A percentile compares a stretch with the other conserved stretches of the same genome.
Conservation (phyloP, 352 stramenopile species). For the Phytophthora nicotianae region DNA sequence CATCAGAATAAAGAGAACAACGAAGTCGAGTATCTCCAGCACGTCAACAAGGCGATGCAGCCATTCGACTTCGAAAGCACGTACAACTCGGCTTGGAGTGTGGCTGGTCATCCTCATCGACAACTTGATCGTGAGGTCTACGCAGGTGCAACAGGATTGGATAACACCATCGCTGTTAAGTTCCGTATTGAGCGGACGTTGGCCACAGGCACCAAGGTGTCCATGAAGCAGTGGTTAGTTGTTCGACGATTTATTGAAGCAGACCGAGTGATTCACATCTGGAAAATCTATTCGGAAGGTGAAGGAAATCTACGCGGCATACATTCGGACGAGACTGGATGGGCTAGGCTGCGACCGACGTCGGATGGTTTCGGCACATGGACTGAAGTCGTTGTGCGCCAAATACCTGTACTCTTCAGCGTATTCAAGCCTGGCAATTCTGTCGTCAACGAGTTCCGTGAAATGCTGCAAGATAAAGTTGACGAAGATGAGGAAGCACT, state of each 20-base stretch:
- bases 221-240: constrained; percentile 5
- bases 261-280: neutral
- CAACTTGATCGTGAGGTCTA: constrained; percentile 13
- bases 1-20: neutral
- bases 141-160: neutral
- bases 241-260: constrained; percentile 6
- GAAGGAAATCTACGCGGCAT: constrained; percentile 9
- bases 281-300: constrained; percentile 12
- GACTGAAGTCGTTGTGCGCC: neutral
- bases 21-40: constrained; percentile 13
- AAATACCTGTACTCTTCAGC: constrained; percentile 1
- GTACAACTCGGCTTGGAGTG: constrained; percentile 1
- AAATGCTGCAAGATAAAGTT: constrained; percentile 6
- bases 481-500: neutral
- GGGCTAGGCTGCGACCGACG: constrained; percentile 2
- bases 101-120: constrained; percentile 4
- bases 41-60: constrained; percentile 1
- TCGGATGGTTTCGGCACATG: neutral
- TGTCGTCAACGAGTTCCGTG: neutral
- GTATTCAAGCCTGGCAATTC: neutral
- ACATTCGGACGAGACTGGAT: constrained; percentile 9
- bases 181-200: neutral
- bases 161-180: constrained; percentile 1
- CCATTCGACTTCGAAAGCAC: constrained; percentile 13
- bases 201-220: neutral